Conservation (phyloP, 495 filamentous ascomycete species). For the Tuber brumale region DNA sequence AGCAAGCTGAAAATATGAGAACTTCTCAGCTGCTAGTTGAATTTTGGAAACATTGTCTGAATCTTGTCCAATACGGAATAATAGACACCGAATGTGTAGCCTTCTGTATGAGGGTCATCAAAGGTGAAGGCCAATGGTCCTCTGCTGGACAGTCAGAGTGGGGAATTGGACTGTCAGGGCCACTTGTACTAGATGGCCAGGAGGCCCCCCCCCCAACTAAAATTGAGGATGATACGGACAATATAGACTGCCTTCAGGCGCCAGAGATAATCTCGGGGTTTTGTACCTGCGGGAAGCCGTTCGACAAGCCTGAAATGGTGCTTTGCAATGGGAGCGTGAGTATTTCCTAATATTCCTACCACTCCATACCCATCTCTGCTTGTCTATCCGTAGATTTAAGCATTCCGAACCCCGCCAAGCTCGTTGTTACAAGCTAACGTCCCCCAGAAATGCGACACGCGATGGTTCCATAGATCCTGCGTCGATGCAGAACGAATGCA, state of each 20-base stretch:
- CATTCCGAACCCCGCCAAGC: background rate
- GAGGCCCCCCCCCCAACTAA: background rate
- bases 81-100: conserved; percentile 36
- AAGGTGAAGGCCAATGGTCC: conserved; percentile 35
- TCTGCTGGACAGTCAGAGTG: conserved; percentile 25
- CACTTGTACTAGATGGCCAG: conserved; percentile 19
- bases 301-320: conserved; percentile 34
- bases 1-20: conserved; percentile 24
- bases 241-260: background rate
- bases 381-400: background rate
- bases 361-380: background rate
- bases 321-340: conserved; percentile 33
- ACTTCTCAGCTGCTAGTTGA: conserved; percentile 31
- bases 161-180: conserved; percentile 34
- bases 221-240: conserved; percentile 1
- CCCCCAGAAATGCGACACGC: conserved; percentile 26
- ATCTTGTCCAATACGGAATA: conserved; percentile 35
- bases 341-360: background rate
- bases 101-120: conserved; percentile 37
- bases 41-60: conserved; percentile 40
- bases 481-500: conserved; percentile 8
- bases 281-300: conserved; percentile 31
- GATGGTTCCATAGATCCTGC: conserved; percentile 38
- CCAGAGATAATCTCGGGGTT: conserved; percentile 26
- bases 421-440: conserved; percentile 13